Evolutionary conservation across 306 rosid species (phyloP).

Genomic region (Dalbergia oliveri): DNA sequence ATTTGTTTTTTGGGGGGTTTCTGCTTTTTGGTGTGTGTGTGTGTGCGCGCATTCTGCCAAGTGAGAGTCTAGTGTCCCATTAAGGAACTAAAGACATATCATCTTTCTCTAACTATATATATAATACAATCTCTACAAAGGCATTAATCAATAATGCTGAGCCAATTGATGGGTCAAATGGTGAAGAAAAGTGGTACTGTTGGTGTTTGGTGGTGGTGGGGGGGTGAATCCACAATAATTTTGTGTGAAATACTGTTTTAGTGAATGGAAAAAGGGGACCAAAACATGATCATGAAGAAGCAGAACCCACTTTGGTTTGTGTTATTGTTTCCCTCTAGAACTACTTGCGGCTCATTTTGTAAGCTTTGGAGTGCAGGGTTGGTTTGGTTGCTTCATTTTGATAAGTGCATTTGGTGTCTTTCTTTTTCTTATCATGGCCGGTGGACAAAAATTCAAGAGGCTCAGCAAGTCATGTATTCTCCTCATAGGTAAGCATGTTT

Average conservation of each 20-base stretch:
- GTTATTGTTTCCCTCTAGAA: conserved; percentile 21
- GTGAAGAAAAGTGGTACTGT: conserved; percentile 1
- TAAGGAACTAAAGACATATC: conserved; percentile 44
- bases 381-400: conserved; percentile 13
- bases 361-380: conserved; percentile 26
- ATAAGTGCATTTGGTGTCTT: background rate
- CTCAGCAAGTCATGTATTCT: conserved; percentile 83
- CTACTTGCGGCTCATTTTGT: background rate
- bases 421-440: conserved; percentile 56
- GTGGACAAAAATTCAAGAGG: conserved; percentile 46
- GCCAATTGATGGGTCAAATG: background rate
- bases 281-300: conserved; percentile 37
- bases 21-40: conserved; percentile 28
- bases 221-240: conserved; percentile 6
- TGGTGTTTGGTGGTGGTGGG: conserved; percentile 11
- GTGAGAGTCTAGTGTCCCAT: conserved; percentile 69
- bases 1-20: background rate
- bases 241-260: background rate
- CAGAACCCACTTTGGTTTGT: conserved; percentile 29
- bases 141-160: conserved; percentile 4
- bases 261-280: conserved; percentile 2
- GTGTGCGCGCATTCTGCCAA: conserved; percentile 17
- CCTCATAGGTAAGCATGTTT: conserved; percentile 68
- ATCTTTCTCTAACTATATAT: conserved; percentile 31
- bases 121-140: conserved; percentile 23